These are phyloP conservation scores for Sporobolomyces roseus DNA, from an alignment of 768 basidiomycete genomes.

Conservation along the genomic window DNA sequence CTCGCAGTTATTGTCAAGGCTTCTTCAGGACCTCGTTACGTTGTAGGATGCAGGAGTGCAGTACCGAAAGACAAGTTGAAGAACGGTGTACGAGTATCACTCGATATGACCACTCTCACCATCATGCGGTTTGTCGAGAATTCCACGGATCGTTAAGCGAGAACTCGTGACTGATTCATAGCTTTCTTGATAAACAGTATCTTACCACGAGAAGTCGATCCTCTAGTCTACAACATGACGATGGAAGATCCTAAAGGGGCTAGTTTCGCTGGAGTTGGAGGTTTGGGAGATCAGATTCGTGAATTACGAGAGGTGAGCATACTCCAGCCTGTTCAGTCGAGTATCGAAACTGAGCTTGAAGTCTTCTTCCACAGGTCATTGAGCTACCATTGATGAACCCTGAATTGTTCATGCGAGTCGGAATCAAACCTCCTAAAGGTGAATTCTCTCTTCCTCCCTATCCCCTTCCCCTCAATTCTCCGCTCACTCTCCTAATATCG, in stretches of 20 bases:
- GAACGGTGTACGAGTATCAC: conserved; percentile 85
- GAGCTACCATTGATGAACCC: conserved; percentile 91
- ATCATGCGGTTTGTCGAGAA: conserved; percentile 98
- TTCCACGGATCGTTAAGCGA: too few species aligned
- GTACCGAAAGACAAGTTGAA: conserved; percentile 89
- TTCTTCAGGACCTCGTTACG: conserved; percentile 95
- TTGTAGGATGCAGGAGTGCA: conserved; percentile 91
- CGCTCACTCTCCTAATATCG: background rate
- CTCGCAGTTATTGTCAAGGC: conserved; percentile 89
- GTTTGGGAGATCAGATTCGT: conserved; percentile 89
- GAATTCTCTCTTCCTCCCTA: background rate
- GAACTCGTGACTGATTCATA: too few species aligned
- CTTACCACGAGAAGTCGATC: conserved; percentile 93
- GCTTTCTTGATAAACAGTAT: conserved; percentile 51
- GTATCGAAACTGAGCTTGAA: too few species aligned
- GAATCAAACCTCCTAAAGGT: conserved; percentile 93
- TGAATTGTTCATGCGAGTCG: conserved; percentile 89
- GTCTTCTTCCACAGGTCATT: conserved; percentile 60
- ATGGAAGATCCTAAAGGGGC: conserved; percentile 94
- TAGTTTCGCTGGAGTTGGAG: conserved; percentile 94
- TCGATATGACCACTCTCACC: conserved; percentile 98
- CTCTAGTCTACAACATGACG: conserved; percentile 98
- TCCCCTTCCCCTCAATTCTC: background rate
- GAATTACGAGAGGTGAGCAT: conserved; percentile 81
- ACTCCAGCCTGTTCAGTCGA: background rate